Evolutionary conservation across 2,329 filamentous ascomycete genomes (phyloP).

Genomic region (Penicillium paneum): DNA sequence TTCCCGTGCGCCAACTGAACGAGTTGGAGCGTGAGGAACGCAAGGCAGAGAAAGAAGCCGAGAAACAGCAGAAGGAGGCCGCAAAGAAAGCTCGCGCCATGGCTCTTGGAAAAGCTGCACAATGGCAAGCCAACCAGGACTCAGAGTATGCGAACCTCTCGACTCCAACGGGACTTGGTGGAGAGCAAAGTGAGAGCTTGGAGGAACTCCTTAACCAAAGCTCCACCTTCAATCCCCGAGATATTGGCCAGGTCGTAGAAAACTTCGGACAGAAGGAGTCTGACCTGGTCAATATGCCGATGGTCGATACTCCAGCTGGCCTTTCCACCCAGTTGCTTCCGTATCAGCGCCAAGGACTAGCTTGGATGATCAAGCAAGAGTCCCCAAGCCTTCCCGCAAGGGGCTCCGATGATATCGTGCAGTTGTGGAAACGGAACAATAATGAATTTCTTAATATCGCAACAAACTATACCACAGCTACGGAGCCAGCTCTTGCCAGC

Average conservation of each 20-base stretch:
- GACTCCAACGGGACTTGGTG: constrained; percentile 26
- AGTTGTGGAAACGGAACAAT: constrained; percentile 68
- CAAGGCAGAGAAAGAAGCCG: constrained; percentile 48
- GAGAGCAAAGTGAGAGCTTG: constrained; percentile 45
- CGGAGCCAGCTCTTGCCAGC: constrained; percentile 63
- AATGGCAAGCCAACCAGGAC: constrained; percentile 26
- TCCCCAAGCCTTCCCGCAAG: constrained; percentile 61
- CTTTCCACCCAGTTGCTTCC: constrained; percentile 69
- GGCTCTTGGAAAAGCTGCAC: constrained; percentile 25
- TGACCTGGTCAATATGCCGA: constrained; percentile 67
- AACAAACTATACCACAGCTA: constrained; percentile 62
- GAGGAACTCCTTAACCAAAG: constrained; percentile 65
- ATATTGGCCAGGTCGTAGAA: constrained; percentile 63
- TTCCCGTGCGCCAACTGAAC: constrained; percentile 56
- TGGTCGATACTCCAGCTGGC: constrained; percentile 63
- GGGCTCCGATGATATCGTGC: constrained; percentile 61
- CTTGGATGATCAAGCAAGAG: constrained; percentile 78
- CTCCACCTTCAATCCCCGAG: constrained; percentile 64
- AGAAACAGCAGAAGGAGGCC: constrained; percentile 46
- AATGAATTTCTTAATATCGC: constrained; percentile 64
- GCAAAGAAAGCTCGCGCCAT: constrained; percentile 31
- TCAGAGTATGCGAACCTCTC: constrained; percentile 38
- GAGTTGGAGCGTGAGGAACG: constrained; percentile 53
- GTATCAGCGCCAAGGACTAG: constrained; percentile 74
- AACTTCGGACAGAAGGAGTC: constrained; percentile 69